A percentile compares a stretch with the other conserved stretches of the same genome.
These are phyloP conservation scores for Huntiella decipiens DNA, from an alignment of 2,329 filamentous ascomycete genomes.

Conservation along the genomic window DNA sequence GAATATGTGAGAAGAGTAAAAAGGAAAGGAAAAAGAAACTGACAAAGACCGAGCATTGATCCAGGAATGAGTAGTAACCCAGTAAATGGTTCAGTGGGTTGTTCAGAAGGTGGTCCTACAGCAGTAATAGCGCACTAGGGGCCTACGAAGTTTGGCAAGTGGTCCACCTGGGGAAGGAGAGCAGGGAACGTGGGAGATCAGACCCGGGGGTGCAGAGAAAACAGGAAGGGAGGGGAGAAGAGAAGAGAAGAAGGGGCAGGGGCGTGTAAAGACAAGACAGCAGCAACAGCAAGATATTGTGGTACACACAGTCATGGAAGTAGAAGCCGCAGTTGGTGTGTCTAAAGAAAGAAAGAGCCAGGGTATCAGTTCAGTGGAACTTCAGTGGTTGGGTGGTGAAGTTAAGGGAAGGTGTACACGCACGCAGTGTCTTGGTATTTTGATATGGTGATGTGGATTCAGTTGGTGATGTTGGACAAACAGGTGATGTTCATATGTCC, in stretches of 20 bases:
- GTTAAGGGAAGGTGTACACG: no score
- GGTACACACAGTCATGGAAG: no score
- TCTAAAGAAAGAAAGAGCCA: no score
- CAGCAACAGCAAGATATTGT: not conserved
- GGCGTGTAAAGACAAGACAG: slow-evolving; percentile 1
- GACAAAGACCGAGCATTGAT: slow-evolving; percentile 1
- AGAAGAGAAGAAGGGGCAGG: slow-evolving; percentile 3
- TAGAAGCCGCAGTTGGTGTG: no score
- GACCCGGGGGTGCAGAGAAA: not conserved
- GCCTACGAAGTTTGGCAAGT: not conserved
- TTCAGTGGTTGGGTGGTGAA: no score
- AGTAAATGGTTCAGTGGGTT: slow-evolving; percentile 1
- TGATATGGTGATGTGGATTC: no score
- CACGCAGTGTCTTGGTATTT: no score
- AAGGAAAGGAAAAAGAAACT: slow-evolving; percentile 3
- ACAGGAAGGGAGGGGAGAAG: not conserved
- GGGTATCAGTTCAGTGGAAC: no score
- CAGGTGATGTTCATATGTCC: no score
- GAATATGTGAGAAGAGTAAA: slow-evolving; percentile 4
- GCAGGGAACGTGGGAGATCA: slow-evolving; percentile 5
- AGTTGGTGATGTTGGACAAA: no score
- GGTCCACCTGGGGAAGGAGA: slow-evolving; percentile 2
- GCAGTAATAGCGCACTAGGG: not conserved
- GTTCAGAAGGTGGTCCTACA: not conserved
- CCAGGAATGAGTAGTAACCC: slow-evolving; percentile 7